Percentiles rank a stretch among this genome's conserved stretches.
Evolutionary conservation across 148 eudicot species (phyloP).

Genomic region (Camellia sinensis): DNA sequence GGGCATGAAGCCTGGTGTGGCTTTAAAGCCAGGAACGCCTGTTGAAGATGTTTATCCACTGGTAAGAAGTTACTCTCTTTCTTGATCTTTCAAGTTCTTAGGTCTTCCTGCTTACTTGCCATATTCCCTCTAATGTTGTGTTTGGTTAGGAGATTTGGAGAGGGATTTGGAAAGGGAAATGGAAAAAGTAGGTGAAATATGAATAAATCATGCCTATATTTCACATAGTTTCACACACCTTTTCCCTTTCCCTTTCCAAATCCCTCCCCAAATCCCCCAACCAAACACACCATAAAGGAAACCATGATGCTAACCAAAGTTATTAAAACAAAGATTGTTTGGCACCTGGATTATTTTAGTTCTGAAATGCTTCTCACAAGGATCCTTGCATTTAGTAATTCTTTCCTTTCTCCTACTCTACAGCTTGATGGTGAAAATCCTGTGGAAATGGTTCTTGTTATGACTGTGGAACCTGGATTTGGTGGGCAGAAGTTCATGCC

Average conservation of each 20-base stretch:
- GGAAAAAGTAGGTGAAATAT: no score
- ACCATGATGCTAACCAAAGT: not conserved
- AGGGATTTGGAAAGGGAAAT: no score
- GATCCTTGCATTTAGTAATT: not conserved
- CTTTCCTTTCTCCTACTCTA: not conserved
- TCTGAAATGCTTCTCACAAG: not conserved
- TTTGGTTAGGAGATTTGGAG: no score
- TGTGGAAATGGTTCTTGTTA: slow-evolving; percentile 95
- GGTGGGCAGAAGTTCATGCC: slow-evolving; percentile 99
- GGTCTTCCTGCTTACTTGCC: not conserved
- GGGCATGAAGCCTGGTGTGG: slow-evolving; percentile 91
- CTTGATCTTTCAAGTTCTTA: slow-evolving; percentile 1
- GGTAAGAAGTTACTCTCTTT: slow-evolving; percentile 36
- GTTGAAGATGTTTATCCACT: slow-evolving; percentile 87
- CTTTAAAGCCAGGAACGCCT: slow-evolving; percentile 88
- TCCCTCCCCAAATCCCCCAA: no score
- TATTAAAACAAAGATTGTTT: not conserved
- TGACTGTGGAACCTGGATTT: slow-evolving; percentile 98
- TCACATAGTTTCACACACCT: no score
- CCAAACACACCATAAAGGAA: no score
- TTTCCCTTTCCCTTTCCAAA: no score
- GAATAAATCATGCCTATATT: no score
- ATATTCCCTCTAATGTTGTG: not conserved
- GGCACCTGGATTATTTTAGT: not conserved
- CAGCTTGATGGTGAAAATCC: slow-evolving; percentile 75